Base-by-base conservation (phyloP, 495 filamentous ascomycete species). In the Copromyces sp. region DNA sequence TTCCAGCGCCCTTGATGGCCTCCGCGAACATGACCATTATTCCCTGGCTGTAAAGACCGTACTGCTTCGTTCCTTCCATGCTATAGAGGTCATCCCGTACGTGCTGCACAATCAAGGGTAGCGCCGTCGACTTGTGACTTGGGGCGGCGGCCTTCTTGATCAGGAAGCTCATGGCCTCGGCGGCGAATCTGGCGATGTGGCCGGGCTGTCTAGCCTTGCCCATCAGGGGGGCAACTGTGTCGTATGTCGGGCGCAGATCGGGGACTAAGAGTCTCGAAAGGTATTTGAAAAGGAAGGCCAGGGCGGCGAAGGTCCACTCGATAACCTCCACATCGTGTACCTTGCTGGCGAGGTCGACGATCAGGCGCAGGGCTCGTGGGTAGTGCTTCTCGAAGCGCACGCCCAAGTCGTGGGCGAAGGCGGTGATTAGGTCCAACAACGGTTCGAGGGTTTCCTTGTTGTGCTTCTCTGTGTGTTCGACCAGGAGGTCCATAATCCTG, bases 281-380 rank as follows among this genome's bases (percentile, higher is more conserved):
- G 76, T 97, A 98, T 78, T 98, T 99, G 87, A 98, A 96, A 20
- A 97, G 87, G 88, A 96, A 98, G 74, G 95, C 93, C 16, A 99
- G 86, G 76, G 93, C 94, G 65, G 89, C 93, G 79, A 99, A 98
- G 71, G 93, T 94, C 96, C 95, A 98, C 83, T 99, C 94, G 42
- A 96, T 90, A 17, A 93, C 92, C 74, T 95, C 93, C 39, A 93
- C 86, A 71, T 86, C 84, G 75, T 85, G 84, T 3, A 82, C 79
- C 69, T 80, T 80, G 70, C 80, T 82, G 8, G 85, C 86, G 70
- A 88, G 81, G 32, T 79, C 81, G 39, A 86, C 83, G 71, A 98
- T 87, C 70, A 95, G 80, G 12, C 84, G 85, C 47, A 98, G 88
- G 4, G 90, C 86, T 20, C 87, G 84, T 20, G 85, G 86, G 79